phyloP scores from a whole-genome alignment of 1,139 yeast genomes.

The Geotrichum bryndzae region DNA sequence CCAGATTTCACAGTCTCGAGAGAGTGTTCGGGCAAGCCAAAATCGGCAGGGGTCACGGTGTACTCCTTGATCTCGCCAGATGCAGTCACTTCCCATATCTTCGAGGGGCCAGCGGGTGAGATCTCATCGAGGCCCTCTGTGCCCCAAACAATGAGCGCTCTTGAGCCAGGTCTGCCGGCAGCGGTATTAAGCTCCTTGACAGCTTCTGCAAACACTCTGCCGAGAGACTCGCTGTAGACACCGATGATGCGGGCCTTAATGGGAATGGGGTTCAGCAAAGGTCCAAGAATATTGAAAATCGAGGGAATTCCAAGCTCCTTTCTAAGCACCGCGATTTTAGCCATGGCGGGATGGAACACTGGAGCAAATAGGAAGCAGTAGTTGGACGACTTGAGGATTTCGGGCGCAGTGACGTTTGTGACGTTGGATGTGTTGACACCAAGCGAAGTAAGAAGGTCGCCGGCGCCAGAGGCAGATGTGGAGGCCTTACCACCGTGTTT shows the following conservation, averaged over 20 bases:
- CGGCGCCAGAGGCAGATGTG: conserved; percentile 88
- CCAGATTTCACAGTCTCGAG: conserved; percentile 69
- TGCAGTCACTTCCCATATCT: conserved; percentile 63
- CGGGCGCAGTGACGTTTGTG: conserved; percentile 57
- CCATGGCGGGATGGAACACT: conserved; percentile 92
- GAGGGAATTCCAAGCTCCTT: conserved; percentile 80
- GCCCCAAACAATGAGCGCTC: conserved; percentile 87
- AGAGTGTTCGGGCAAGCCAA: conserved; percentile 72
- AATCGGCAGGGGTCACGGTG: conserved; percentile 50
- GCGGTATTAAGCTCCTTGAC: conserved; percentile 51
- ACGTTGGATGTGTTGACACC: conserved; percentile 76
- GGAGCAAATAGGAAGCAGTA: conserved; percentile 89
- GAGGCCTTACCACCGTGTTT: conserved; percentile 97
- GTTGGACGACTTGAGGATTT: conserved; percentile 47
- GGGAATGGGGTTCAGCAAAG: conserved; percentile 85
- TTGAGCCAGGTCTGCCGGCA: conserved; percentile 40
- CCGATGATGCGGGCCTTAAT: conserved; percentile 79
- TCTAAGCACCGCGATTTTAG: conserved; percentile 69
- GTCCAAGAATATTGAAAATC: conserved; percentile 88
- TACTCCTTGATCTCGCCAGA: conserved; percentile 34
- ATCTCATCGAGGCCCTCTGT: conserved; percentile 87
- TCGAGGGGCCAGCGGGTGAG: conserved; percentile 77
- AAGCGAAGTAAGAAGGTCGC: conserved; percentile 69
- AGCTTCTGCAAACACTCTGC: conserved; percentile 78
- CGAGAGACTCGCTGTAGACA: conserved; percentile 73